Evolutionary conservation across 495 filamentous ascomycete species (phyloP), one percentile per base, ranked within the genome.

Genomic region (Massariosphaeria phaeospora): DNA sequence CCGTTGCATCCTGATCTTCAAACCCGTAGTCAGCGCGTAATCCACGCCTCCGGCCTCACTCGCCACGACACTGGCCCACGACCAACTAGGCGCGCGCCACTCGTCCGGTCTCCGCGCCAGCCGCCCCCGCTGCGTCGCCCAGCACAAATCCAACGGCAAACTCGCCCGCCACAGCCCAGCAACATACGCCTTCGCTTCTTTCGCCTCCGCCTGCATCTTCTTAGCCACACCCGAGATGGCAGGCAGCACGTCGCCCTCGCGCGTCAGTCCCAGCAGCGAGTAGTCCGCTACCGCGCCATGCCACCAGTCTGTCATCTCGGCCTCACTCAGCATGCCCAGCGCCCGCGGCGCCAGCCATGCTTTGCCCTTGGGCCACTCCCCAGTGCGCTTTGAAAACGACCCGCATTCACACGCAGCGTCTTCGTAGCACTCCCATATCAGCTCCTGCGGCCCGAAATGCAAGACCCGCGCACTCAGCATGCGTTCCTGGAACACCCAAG

Each of bases 401-500:
- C 23, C 23, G 27, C 52, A 55, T 13, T 41, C 34, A 20, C 52
- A 55, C 6, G 29, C 5, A 10, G 9, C 24, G 2, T 5, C 1
- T 26, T 50, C 15, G 27, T 26, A 44, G 24, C 56, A 59, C 27
- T 54, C 49, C 48, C 48, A 59, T 3, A 48, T 23, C 17, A 59
- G 10, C 36, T 59, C 42, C 21, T 46, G 24, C 3, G 17, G 15
- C 3, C 42, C 56, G 27, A 59, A 59, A 18, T 53, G 41, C 9
- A 59, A 20, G 15, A 48, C 23, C 15, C 56, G 41, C 2, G 56
- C 33, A 12, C 39, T 39, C 10, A 59, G 40, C 7, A 59, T 39
- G 9, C 48, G 33, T 24, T 59, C 56, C 20, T 59, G 56, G 5
- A 59, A 26, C 1, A 53, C 56, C 56, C 56, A 59, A 8, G 18